phyloP scores from a whole-genome alignment of 805 yeast species.

The Candida insectorum region DNA sequence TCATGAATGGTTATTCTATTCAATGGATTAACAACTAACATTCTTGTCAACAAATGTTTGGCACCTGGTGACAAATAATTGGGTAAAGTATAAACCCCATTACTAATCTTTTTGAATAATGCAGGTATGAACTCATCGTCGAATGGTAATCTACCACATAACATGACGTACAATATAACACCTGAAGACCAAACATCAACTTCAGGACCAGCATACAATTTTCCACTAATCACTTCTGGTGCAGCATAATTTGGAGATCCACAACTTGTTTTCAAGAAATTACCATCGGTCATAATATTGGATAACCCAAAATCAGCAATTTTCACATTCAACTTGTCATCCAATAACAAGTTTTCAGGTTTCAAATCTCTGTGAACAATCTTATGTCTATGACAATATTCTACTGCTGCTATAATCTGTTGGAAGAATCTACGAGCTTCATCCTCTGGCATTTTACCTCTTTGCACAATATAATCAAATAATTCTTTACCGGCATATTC shows the following conservation, averaged over 20 bases:
- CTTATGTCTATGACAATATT: constrained; percentile 93
- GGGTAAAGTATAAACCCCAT: constrained; percentile 90
- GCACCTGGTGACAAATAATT: constrained; percentile 85
- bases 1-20: constrained; percentile 91
- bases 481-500: constrained; percentile 96
- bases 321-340: constrained; percentile 86
- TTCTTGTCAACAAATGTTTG: constrained; percentile 72
- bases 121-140: constrained; percentile 97
- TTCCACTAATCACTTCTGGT: constrained; percentile 93
- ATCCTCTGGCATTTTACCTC: constrained; percentile 87
- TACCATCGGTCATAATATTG: constrained; percentile 97
- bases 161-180: constrained; percentile 90
- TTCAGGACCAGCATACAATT: constrained; percentile 95
- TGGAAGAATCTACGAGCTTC: constrained; percentile 94
- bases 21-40: constrained; percentile 93
- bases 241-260: constrained; percentile 98
- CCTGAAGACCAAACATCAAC: constrained; percentile 99
- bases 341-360: constrained; percentile 88
- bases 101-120: constrained; percentile 83
- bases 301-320: constrained; percentile 95
- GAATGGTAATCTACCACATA: constrained; percentile 92
- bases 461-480: constrained; percentile 91
- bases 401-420: constrained; percentile 94
- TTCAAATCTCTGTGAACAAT: constrained; percentile 95
- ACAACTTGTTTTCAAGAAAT: constrained; percentile 89